Evolutionary conservation across 1,139 yeast genomes (phyloP), one percentile per base, ranked within the genome.

Genomic region (Yamadazyma songkhlaensis): DNA sequence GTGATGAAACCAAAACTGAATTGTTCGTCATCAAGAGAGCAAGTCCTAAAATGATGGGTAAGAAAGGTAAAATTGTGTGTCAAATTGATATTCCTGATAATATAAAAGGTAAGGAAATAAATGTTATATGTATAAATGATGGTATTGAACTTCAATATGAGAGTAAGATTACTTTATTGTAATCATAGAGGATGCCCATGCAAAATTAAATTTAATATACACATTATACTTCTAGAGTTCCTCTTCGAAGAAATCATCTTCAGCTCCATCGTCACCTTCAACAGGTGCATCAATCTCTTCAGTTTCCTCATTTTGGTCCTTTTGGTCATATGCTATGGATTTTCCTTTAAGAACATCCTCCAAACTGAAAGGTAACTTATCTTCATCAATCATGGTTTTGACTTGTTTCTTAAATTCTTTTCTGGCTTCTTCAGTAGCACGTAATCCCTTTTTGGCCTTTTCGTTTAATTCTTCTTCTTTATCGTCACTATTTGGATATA

Each of bases 1-100:
- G 79, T 48, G 75, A 79, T 50, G 35, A 33, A 25, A 51, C 57
- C 2, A 50, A 51, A 2, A 64, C 63, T 25, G 87, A 82, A 51
- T 55, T 86, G 30, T 60, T 74, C 25, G 66, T 80, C 38, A 62
- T 85, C 30, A 84, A 84, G 51, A 72, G 95, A 51, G 84, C 84
- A 7, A 75, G 81, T 11, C 92, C 92, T 1, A 67, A 62, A 42
- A 46, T 66, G 36, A 47, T 51, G 0, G 73, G 69, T 2, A 74
- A 77, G 36, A 60, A 59, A 41, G 76, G 85, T 9, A 51, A 50
- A 15, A 62, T 71, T 6, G 29, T 36, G 3, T 70, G 80, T 49
- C 67, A 64, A 3, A 47, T 84, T 31, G 69, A 71, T 6, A 60
- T 84, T 13, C 77, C 81, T 3, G 70, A 64, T 3, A 76, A 72